phyloP scores from a whole-genome alignment of 495 filamentous ascomycete genomes.

The Xylaria cubensis region DNA sequence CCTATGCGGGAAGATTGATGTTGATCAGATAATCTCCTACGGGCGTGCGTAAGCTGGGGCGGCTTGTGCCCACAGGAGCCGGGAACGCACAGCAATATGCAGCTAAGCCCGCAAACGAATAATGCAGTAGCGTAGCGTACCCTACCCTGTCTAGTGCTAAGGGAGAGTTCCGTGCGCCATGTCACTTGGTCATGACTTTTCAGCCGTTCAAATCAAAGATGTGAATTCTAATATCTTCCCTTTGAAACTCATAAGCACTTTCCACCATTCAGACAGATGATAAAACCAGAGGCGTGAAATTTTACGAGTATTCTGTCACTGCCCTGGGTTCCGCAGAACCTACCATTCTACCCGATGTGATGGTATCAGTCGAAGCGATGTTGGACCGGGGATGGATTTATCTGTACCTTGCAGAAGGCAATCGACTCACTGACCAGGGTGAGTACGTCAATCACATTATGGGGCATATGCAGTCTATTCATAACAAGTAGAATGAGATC shows the following conservation, averaged over 20 bases:
- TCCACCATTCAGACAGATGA: neutral
- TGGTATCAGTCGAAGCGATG: neutral
- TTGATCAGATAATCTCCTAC: neutral
- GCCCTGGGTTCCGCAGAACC: neutral
- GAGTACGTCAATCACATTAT: constrained; percentile 15
- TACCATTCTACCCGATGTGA: neutral
- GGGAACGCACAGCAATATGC: constrained; percentile 7
- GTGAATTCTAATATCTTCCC: neutral
- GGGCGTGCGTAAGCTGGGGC: constrained; percentile 5
- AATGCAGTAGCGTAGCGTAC: neutral
- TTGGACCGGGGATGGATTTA: neutral
- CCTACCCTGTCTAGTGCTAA: neutral
- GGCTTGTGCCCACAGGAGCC: neutral
- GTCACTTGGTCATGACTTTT: neutral
- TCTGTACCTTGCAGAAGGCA: neutral
- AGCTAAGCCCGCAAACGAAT: constrained; percentile 15
- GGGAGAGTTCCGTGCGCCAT: neutral
- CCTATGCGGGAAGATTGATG: neutral
- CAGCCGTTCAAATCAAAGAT: neutral
- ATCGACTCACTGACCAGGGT: neutral
- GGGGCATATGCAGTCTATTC: neutral
- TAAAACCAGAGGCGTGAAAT: neutral
- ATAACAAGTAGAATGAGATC: neutral
- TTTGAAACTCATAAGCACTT: neutral
- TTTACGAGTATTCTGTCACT: neutral